Evolutionary conservation across 495 filamentous ascomycete genomes (phyloP), one percentile per base, ranked within the genome.

Genomic region (Penicillium salamii): DNA sequence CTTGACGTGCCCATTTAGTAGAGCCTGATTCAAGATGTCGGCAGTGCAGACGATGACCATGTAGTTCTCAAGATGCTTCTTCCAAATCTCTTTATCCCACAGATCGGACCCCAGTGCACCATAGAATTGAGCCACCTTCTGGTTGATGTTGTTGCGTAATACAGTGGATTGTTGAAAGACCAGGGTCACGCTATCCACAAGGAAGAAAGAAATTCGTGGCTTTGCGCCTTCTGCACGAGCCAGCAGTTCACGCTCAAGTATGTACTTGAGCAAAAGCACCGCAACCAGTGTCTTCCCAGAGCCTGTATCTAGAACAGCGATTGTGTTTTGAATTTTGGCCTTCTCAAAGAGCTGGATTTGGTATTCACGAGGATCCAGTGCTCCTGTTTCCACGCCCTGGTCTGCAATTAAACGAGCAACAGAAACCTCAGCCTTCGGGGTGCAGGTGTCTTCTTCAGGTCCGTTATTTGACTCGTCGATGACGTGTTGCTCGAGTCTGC

Each of bases 201-300:
- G 65, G 60, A 98, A 98, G 63, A 97, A 95, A 0, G 87, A 77
- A 14, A 92, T 80, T 1, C 86, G 80, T 32, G 73, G 82, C 2
- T 74, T 57, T 13, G 78, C 76, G 14, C 85, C 88, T 17, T 66
- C 56, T 2, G 69, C 77, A 28, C 95, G 80, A 53, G 83, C 70
- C 45, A 88, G 83, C 6, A 96, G 70, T 66, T 97, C 93, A 46
- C 85, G 74, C 20, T 91, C 80, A 14, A 97, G 73, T 17, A 84
- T 81, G 54, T 93, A 80, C 37, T 85, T 84, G 14, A 98, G 72
- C 5, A 98, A 79, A 23, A 97, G 74, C 13, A 90, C 92, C 0
- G 95, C 93, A 57, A 98, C 97, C 19, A 97, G 74, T 0, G 93
- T 98, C 64, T 98, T 98, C 13, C 93, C 93, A n/a, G 95, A 91